These are phyloP conservation scores for Senecio squalidus DNA, from an alignment of 140 eudicot genomes.

Conservation along the genomic window DNA sequence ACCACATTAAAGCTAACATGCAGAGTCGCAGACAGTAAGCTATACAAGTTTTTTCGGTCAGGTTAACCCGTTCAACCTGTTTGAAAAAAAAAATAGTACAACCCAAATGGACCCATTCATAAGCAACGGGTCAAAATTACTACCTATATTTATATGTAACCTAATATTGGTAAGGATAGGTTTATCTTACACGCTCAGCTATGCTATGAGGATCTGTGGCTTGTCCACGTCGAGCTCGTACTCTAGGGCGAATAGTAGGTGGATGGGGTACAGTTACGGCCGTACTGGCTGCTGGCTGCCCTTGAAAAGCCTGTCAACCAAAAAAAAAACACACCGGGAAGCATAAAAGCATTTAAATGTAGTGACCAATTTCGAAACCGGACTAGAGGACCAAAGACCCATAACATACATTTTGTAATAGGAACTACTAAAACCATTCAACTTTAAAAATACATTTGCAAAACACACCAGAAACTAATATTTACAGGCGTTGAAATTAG, in stretches of 20 bases:
- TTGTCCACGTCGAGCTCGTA: slow-evolving; percentile 91
- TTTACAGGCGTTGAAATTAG: too few species aligned
- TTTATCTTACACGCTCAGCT: slow-evolving; percentile 77
- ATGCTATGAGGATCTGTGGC: slow-evolving; percentile 99
- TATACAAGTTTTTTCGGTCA: not conserved
- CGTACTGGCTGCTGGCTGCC: slow-evolving; percentile 75
- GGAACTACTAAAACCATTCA: too few species aligned
- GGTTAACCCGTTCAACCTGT: too few species aligned
- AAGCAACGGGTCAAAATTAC: not conserved
- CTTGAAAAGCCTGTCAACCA: slow-evolving; percentile 62
- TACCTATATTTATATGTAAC: not conserved
- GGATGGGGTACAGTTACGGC: slow-evolving; percentile 75
- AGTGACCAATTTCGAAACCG: not conserved
- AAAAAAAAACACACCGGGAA: not conserved
- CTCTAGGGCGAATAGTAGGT: slow-evolving; percentile 80
- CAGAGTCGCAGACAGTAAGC: not conserved
- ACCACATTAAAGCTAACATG: not conserved
- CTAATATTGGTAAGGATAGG: not conserved
- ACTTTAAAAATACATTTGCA: too few species aligned
- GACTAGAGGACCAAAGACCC: not conserved
- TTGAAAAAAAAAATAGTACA: not conserved
- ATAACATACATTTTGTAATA: too few species aligned
- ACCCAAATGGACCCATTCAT: not conserved
- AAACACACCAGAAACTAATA: too few species aligned
- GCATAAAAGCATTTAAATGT: not conserved